Evolutionary conservation across 1,284 basidiomycete genomes (phyloP).

Genomic region (Puccinia horiana): DNA sequence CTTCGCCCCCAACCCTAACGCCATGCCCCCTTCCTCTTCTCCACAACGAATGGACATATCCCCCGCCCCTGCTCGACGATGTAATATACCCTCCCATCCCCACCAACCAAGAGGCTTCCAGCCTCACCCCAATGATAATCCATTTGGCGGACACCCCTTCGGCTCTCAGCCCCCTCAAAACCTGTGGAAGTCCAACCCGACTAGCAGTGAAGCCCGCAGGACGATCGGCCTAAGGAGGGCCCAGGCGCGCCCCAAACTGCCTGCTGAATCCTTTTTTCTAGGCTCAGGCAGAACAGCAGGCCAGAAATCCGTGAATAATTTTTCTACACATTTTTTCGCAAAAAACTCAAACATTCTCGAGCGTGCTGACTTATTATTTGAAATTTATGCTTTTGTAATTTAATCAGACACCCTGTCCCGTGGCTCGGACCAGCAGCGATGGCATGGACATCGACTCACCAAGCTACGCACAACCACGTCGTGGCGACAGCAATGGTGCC

Average conservation of each 20-base stretch:
- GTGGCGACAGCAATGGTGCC: not conserved
- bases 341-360: not conserved
- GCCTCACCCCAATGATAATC: slow-evolving; percentile 12
- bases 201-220: slow-evolving; percentile 29
- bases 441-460: slow-evolving; percentile 47
- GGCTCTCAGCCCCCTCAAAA: not conserved
- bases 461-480: not conserved
- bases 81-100: not conserved
- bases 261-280: not conserved
- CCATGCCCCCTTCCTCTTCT: slow-evolving; percentile 40
- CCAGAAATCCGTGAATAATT: slow-evolving; percentile 17
- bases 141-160: slow-evolving; percentile 20
- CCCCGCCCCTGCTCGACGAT: slow-evolving; percentile 6
- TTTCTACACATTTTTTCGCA: not conserved
- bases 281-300: not conserved
- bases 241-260: not conserved
- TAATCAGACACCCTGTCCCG: not conserved
- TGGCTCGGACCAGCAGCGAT: slow-evolving; percentile 2
- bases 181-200: slow-evolving; percentile 11
- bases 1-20: slow-evolving; percentile 43
- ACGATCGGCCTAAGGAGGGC: slow-evolving; percentile 26
- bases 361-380: not conserved
- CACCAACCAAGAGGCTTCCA: not conserved
- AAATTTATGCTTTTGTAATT: not conserved
- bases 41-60: slow-evolving; percentile 46